Conservation (phyloP, 2,329 filamentous ascomycete species). For the Aspergillus neotritici region DNA sequence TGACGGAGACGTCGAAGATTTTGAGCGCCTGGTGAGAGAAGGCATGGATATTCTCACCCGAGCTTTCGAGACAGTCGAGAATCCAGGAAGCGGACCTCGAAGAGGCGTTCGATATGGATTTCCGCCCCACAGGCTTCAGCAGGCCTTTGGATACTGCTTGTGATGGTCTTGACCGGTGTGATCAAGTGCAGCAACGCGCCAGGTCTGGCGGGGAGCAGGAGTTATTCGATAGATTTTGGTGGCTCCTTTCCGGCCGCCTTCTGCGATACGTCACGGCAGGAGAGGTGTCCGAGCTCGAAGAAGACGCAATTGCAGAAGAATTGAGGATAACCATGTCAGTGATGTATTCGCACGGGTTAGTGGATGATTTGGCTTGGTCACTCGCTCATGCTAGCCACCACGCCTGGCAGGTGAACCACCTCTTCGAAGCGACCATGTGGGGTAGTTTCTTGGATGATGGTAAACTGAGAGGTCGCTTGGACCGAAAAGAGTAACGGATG, state of each 20-base stretch:
- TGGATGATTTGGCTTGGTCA: background rate
- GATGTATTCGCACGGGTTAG: background rate
- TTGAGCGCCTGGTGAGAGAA: too few relatives aligned
- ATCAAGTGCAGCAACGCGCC: background rate
- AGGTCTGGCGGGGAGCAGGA: too few relatives aligned
- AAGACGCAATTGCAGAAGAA: background rate
- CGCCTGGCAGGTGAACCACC: slow-evolving; percentile 1
- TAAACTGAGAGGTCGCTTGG: background rate
- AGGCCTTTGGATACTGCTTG: background rate
- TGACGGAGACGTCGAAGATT: too few relatives aligned
- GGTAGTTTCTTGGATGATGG: slow-evolving; percentile 3
- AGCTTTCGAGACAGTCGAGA: too few relatives aligned
- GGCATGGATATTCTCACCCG: too few relatives aligned
- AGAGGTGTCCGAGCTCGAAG: background rate
- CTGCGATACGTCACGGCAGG: background rate
- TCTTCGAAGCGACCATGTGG: slow-evolving; percentile 1
- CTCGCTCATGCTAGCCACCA: background rate
- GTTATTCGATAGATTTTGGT: background rate
- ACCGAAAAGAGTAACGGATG: background rate
- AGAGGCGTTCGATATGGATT: background rate
- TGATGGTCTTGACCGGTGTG: background rate
- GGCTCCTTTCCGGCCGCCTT: background rate
- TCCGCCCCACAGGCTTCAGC: slow-evolving; percentile 1
- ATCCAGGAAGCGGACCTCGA: background rate
- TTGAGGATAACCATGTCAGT: background rate